Conservation (phyloP, 805 yeast species). For the Nakazawaea wickerhamii region DNA sequence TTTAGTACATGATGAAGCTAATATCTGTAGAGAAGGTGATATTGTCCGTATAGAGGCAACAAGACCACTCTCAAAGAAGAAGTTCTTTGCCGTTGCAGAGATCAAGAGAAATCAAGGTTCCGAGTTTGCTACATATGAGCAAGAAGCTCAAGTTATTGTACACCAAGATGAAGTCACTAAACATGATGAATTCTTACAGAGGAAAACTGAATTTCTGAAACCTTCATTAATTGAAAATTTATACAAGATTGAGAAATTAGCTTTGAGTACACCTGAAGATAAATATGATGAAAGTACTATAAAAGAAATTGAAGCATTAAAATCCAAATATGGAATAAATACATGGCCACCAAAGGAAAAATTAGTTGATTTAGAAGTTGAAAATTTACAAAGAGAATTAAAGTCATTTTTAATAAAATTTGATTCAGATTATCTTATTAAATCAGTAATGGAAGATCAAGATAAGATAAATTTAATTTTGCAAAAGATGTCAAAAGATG, state of each 20-base stretch:
- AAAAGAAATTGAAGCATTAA: slow-evolving; percentile 32
- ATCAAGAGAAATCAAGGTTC: slow-evolving; percentile 86
- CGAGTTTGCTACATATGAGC: slow-evolving; percentile 76
- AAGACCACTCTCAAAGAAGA: slow-evolving; percentile 76
- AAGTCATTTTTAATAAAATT: slow-evolving; percentile 29
- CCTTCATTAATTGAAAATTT: slow-evolving; percentile 27
- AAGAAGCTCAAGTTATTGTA: slow-evolving; percentile 65
- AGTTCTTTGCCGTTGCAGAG: slow-evolving; percentile 88
- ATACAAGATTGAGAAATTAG: slow-evolving; percentile 15
- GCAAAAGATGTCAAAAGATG: slow-evolving; percentile 27
- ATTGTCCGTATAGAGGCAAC: slow-evolving; percentile 88
- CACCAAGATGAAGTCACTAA: slow-evolving; percentile 57
- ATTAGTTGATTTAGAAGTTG: slow-evolving; percentile 32
- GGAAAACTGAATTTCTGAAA: slow-evolving; percentile 30
- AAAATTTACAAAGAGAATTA: slow-evolving; percentile 25
- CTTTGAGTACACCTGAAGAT: slow-evolving; percentile 15
- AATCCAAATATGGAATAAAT: slow-evolving; percentile 39
- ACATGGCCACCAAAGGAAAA: slow-evolving; percentile 41
- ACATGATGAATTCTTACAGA: slow-evolving; percentile 47
- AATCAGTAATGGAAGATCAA: slow-evolving; percentile 20
- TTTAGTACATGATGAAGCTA: slow-evolving; percentile 90
- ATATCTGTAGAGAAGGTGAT: slow-evolving; percentile 91
- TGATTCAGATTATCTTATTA: slow-evolving; percentile 23
- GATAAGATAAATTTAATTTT: slow-evolving; percentile 29
- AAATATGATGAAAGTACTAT: slow-evolving; percentile 24